Evolutionary conservation across 495 filamentous ascomycete species (phyloP), one percentile per base, ranked within the genome.

Genomic region (Physcia stellaris): DNA sequence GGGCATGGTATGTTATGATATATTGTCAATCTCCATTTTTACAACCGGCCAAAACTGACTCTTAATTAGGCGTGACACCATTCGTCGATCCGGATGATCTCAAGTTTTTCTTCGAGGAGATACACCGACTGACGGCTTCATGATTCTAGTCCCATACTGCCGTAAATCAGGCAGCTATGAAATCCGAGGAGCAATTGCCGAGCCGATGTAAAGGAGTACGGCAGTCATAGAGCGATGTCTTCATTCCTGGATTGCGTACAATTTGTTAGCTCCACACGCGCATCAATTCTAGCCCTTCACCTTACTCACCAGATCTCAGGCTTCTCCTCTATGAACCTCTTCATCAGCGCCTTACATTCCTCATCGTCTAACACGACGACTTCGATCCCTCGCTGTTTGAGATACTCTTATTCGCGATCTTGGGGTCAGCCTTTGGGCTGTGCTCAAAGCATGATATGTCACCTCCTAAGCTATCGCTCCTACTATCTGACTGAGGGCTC

Each of bases 31-130:
- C n/a, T n/a, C n/a, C n/a, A n/a, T 26, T 40, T 10, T 17, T 33
- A 22, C 16, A 26, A 47, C 32, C 24, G 1, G 11, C 0, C 35
- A n/a, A 29, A 26, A 38, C 52, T 51, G 31, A 39, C 35, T 18
- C 24, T 12, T 26, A 18, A 22, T 6, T 39, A 86, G 81, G 84
- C 46, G 83, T 98, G 39, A 96, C 92, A 15, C 90, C 92, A 2
- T 78, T 83, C 40, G 90, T 96, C 19, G 77, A 94, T 43, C 90
- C 90, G 2, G 86, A 95, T 27, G 75, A 94, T 55, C 63, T 98
- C 39, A 83, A 71, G 52, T 92, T 88, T 63, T 98, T 78, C 69
- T 92, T 96, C 45, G 65, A 92, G 57, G 92, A 98, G 59, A 75
- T 95, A 39, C 83, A 92, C 53, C 80, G 84, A 37, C 35, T 47